Conservation (phyloP, 73 alveolate genomes). For the Stentor roeselii region DNA sequence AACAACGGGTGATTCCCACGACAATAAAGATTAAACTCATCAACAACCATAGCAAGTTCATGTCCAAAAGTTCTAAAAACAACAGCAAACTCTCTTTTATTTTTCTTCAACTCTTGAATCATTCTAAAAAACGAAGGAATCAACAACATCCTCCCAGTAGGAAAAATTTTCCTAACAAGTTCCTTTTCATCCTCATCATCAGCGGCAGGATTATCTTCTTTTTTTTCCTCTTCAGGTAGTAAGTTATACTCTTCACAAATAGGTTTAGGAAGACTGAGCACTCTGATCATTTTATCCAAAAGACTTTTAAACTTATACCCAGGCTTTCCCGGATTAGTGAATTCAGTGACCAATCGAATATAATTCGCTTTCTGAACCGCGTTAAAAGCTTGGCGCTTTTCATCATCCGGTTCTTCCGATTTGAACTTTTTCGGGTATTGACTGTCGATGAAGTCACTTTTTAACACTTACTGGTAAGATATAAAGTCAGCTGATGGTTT, state of each 20-base stretch:
- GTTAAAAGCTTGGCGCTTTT: slow-evolving; percentile 39
- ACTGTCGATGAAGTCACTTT: slow-evolving; percentile 45
- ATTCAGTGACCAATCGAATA: slow-evolving; percentile 28
- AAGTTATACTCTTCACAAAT: slow-evolving; percentile 62
- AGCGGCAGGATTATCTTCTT: slow-evolving; percentile 43
- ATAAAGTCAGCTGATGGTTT: slow-evolving; percentile 24
- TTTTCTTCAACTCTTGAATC: slow-evolving; percentile 81
- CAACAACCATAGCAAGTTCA: slow-evolving; percentile 67
- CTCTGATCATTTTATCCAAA: slow-evolving; percentile 53
- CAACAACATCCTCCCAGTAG: slow-evolving; percentile 72
- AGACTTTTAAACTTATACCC: slow-evolving; percentile 59
- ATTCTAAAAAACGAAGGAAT: slow-evolving; percentile 87
- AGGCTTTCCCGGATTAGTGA: slow-evolving; percentile 65
- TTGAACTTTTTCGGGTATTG: slow-evolving; percentile 37
- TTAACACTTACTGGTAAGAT: not conserved
- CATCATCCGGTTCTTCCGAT: slow-evolving; percentile 35
- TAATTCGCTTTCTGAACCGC: slow-evolving; percentile 30
- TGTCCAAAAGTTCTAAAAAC: slow-evolving; percentile 91
- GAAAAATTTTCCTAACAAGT: slow-evolving; percentile 63
- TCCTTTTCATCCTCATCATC: slow-evolving; percentile 55
- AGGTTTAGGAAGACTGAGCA: slow-evolving; percentile 50
- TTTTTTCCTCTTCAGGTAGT: slow-evolving; percentile 42
- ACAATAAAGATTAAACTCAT: slow-evolving; percentile 94
- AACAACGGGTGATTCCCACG: slow-evolving; percentile 96
- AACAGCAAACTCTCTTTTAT: slow-evolving; percentile 88